A percentile compares a stretch with the other conserved stretches of the same genome.
Evolutionary conservation across 2,329 filamentous ascomycete species (phyloP).

Genomic region (Lasiodiplodia hormozganensis): DNA sequence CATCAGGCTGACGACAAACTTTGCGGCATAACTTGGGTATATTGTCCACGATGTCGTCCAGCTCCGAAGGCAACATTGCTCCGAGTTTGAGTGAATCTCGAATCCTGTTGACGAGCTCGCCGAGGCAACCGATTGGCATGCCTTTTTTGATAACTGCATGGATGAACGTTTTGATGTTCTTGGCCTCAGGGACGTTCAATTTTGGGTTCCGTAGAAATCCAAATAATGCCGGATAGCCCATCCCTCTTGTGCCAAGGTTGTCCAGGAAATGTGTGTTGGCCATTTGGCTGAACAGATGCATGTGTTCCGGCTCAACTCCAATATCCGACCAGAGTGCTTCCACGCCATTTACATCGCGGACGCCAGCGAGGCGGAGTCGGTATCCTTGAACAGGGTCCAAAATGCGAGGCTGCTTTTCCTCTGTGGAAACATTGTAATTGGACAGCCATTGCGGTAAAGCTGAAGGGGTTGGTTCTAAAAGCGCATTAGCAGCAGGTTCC

Average conservation of each 20-base stretch:
- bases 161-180: slow-evolving; percentile 3
- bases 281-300: slow-evolving; percentile 9
- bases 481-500: background rate
- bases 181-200: slow-evolving; percentile 2
- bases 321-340: slow-evolving; percentile 8
- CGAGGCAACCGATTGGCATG: background rate
- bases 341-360: background rate
- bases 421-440: background rate
- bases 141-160: background rate
- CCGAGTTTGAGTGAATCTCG: slow-evolving; percentile 9
- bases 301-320: slow-evolving; percentile 12
- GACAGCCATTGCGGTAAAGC: slow-evolving; percentile 18
- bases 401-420: background rate
- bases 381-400: background rate
- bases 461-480: background rate
- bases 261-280: slow-evolving; percentile 23
- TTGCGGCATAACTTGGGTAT: background rate
- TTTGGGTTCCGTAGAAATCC: slow-evolving; percentile 12
- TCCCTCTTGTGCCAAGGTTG: background rate
- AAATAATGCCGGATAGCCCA: background rate
- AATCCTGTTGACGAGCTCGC: background rate
- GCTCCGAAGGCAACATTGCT: slow-evolving; percentile 5
- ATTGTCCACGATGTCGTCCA: background rate
- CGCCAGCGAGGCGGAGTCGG: background rate
- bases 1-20: background rate